A percentile compares a stretch with the other conserved stretches of the same genome.
These are phyloP conservation scores for Eucalyptus coolabah DNA, from an alignment of 345 rosid species.

Conservation along the genomic window DNA sequence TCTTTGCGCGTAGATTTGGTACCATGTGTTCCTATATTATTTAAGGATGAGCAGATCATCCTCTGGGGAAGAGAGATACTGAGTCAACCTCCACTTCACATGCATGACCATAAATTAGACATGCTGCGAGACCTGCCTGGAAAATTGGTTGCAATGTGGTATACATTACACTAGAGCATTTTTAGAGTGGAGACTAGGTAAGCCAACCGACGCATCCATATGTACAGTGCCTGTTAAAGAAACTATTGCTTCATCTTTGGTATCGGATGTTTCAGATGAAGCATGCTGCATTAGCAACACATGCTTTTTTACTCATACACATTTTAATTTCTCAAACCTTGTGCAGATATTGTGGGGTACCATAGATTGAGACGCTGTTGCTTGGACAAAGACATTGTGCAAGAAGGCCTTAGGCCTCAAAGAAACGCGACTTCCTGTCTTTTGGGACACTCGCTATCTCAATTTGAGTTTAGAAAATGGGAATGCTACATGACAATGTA, in stretches of 20 bases:
- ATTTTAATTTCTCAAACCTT: not conserved
- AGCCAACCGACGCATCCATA: not conserved
- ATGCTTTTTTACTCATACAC: not conserved
- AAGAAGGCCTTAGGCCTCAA: not conserved
- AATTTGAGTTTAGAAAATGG: not conserved
- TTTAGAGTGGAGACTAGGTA: not conserved
- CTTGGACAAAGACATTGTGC: not conserved
- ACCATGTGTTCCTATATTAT: no score
- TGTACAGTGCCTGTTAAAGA: not conserved
- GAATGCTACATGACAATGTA: not conserved
- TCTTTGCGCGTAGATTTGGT: no score
- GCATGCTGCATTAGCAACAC: not conserved
- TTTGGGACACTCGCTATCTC: not conserved
- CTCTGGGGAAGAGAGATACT: conserved; percentile 41
- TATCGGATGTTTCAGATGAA: not conserved
- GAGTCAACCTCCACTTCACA: not conserved
- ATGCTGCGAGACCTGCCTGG: not conserved
- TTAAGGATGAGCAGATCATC: conserved; percentile 59
- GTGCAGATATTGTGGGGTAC: not conserved
- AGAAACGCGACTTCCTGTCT: not conserved
- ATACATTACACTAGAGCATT: not conserved
- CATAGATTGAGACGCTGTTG: no score
- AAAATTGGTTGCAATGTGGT: not conserved
- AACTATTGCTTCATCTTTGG: not conserved
- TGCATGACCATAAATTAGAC: not conserved